These are phyloP conservation scores for Suillus subluteus DNA, from an alignment of 768 basidiomycete species.

Conservation along the genomic window DNA sequence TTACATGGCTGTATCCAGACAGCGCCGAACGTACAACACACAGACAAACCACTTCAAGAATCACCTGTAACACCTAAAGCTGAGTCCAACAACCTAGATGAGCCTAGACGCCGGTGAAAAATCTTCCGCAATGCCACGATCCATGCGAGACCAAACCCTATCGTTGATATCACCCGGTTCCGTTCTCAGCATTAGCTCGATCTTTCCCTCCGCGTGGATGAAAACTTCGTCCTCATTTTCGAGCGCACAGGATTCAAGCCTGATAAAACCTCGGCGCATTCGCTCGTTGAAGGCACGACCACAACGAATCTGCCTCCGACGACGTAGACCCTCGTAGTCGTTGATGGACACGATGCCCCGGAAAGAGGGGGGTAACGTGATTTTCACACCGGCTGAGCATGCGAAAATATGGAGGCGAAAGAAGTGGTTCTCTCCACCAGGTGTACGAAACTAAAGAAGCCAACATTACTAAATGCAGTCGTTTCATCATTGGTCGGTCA, in stretches of 20 bases:
- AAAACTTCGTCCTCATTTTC: constrained; percentile 35
- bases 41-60: too few species aligned
- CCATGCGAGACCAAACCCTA: constrained; percentile 26
- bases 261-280: constrained; percentile 27
- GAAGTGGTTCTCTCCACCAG: constrained; percentile 29
- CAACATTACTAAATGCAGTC: constrained; percentile 11
- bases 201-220: constrained; percentile 32
- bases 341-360: constrained; percentile 32
- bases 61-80: background rate
- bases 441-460: constrained; percentile 26
- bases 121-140: constrained; percentile 34
- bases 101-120: constrained; percentile 15
- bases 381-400: constrained; percentile 32
- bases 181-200: constrained; percentile 24
- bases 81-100: background rate
- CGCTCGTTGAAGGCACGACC: constrained; percentile 29
- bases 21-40: background rate
- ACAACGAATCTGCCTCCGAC: constrained; percentile 21
- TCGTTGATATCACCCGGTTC: constrained; percentile 11
- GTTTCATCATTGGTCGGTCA: constrained; percentile 8
- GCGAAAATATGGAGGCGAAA: constrained; percentile 35
- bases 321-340: constrained; percentile 16
- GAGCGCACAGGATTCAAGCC: constrained; percentile 18
- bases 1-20: background rate
- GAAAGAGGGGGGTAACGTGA: constrained; percentile 31